These are phyloP conservation scores for Prunus mongolica DNA, from an alignment of 306 rosid genomes.

Conservation along the genomic window DNA sequence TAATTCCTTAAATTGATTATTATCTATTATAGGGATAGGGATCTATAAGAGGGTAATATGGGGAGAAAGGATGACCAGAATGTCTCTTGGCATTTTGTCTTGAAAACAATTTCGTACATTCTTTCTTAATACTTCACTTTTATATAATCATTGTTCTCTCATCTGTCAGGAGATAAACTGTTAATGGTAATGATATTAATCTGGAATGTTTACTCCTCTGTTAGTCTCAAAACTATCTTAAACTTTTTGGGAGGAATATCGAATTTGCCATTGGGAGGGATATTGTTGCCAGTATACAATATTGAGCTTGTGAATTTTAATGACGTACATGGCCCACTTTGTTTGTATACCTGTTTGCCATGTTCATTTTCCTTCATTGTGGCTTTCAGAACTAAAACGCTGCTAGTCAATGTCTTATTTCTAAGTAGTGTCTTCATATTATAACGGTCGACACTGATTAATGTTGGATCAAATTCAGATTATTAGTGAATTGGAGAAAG, in stretches of 20 bases:
- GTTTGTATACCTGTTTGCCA: not conserved
- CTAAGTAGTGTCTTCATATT: not conserved
- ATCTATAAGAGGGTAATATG: not conserved
- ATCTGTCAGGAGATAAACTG: too few relatives aligned
- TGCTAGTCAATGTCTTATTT: not conserved
- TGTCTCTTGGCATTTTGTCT: not conserved
- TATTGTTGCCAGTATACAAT: not conserved
- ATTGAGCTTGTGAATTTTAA: not conserved
- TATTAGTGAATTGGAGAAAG: conserved; percentile 37
- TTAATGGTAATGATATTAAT: not conserved
- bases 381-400: not conserved
- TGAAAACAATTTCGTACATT: too few relatives aligned
- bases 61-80: not conserved
- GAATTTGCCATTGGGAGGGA: not conserved
- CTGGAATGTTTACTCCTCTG: not conserved
- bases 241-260: not conserved
- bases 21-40: not conserved
- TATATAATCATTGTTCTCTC: too few relatives aligned
- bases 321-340: too few relatives aligned
- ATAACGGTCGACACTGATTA: not conserved
- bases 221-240: not conserved
- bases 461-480: conserved; percentile 30
- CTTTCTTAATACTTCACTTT: too few relatives aligned
- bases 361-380: not conserved
- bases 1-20: not conserved